Percentiles rank a stretch among this genome's conserved stretches.
Evolutionary conservation across 768 basidiomycete genomes (phyloP).

Genomic region (Tulasnella sp.): DNA sequence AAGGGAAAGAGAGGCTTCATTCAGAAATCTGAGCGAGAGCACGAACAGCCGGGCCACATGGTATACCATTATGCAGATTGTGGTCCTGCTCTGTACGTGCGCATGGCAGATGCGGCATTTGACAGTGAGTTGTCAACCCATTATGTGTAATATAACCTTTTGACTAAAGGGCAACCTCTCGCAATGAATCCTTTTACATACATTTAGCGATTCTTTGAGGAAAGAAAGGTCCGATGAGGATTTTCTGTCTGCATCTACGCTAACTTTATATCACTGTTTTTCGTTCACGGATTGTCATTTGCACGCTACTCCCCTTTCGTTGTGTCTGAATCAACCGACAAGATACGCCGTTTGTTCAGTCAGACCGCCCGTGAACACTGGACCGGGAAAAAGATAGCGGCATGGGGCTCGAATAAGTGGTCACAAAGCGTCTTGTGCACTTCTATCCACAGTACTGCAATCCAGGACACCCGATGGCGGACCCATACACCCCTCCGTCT

Average conservation of each 20-base stretch:
- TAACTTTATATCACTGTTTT: too few relatives aligned
- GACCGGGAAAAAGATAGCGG: too few relatives aligned
- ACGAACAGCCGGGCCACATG: slow-evolving; percentile 91
- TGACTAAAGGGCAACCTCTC: background rate
- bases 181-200: too few relatives aligned
- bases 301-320: too few relatives aligned
- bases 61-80: slow-evolving; percentile 85
- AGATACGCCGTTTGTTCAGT: too few relatives aligned
- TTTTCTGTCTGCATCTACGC: too few relatives aligned
- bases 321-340: too few relatives aligned
- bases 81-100: slow-evolving; percentile 72
- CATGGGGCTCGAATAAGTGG: too few relatives aligned
- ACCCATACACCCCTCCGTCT: slow-evolving; percentile 3
- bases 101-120: slow-evolving; percentile 90
- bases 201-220: slow-evolving; percentile 73
- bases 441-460: slow-evolving; percentile 7
- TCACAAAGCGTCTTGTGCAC: too few relatives aligned
- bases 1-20: slow-evolving; percentile 87
- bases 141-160: background rate
- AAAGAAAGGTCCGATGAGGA: slow-evolving; percentile 61
- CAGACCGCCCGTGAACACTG: too few relatives aligned
- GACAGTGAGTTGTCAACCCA: slow-evolving; percentile 42
- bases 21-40: slow-evolving; percentile 73
- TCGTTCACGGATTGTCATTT: too few relatives aligned
- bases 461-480: slow-evolving; percentile 1